Evolutionary conservation across 768 basidiomycete genomes (phyloP).

Genomic region (Leccinum imitatum): DNA sequence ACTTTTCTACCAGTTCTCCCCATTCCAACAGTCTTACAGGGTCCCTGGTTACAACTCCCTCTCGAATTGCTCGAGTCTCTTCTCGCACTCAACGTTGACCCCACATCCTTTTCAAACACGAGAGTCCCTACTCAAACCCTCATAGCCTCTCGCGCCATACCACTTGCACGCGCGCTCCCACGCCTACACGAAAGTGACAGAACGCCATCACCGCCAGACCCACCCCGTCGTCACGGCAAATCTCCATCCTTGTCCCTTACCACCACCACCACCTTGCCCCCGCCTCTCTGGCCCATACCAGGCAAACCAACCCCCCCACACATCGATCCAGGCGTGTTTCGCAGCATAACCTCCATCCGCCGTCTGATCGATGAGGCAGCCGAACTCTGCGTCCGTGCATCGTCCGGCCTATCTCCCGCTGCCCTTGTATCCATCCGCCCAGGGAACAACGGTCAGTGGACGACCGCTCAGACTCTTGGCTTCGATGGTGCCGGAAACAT

Average conservation of each 20-base stretch:
- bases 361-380: slow-evolving; percentile 87
- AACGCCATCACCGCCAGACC: slow-evolving; percentile 42
- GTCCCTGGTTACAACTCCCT: slow-evolving; percentile 89
- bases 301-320: slow-evolving; percentile 79
- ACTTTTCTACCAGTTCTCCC: neutral
- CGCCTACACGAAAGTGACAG: slow-evolving; percentile 42
- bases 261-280: slow-evolving; percentile 31
- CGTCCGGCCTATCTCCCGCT: slow-evolving; percentile 77
- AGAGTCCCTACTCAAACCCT: slow-evolving; percentile 43
- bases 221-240: slow-evolving; percentile 38
- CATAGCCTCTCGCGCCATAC: slow-evolving; percentile 27
- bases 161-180: slow-evolving; percentile 21
- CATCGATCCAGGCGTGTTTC: slow-evolving; percentile 87
- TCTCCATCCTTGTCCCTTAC: slow-evolving; percentile 29
- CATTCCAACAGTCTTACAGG: slow-evolving; percentile 43
- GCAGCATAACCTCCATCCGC: slow-evolving; percentile 70
- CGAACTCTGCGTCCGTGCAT: slow-evolving; percentile 83
- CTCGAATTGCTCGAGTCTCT: slow-evolving; percentile 83
- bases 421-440: slow-evolving; percentile 67
- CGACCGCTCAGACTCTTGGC: slow-evolving; percentile 60
- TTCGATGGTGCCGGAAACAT: slow-evolving; percentile 55
- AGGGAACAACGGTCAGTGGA: slow-evolving; percentile 51
- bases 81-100: slow-evolving; percentile 74
- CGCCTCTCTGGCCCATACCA: slow-evolving; percentile 54
- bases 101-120: slow-evolving; percentile 53